Evolutionary conservation across 1,284 basidiomycete species (phyloP).

Genomic region (Sanghuangporus weigelae): DNA sequence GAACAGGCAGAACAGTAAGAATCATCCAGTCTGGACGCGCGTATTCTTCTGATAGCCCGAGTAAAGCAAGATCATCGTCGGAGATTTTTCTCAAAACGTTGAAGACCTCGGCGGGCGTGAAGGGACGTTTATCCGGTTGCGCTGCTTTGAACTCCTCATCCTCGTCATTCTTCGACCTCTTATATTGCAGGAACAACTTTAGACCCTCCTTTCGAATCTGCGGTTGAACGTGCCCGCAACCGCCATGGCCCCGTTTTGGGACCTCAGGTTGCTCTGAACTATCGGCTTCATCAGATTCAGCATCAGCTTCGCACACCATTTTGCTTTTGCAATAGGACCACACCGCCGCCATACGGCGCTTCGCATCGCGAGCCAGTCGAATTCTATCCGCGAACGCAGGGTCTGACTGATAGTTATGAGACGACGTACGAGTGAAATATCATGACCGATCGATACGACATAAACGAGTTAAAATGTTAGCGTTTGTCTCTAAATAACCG

Average conservation of each 20-base stretch:
- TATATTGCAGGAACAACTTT: slow-evolving; percentile 96
- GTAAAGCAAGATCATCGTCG: slow-evolving; percentile 82
- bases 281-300: slow-evolving; percentile 79
- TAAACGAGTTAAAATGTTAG: slow-evolving; percentile 58
- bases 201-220: slow-evolving; percentile 91
- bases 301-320: slow-evolving; percentile 82
- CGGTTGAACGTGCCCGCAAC: slow-evolving; percentile 93
- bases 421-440: slow-evolving; percentile 14
- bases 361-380: slow-evolving; percentile 81
- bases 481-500: slow-evolving; percentile 36
- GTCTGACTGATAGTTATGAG: slow-evolving; percentile 57
- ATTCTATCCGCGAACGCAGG: slow-evolving; percentile 79
- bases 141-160: slow-evolving; percentile 86
- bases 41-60: slow-evolving; percentile 94
- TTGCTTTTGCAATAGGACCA: slow-evolving; percentile 86
- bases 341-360: slow-evolving; percentile 82
- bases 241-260: slow-evolving; percentile 85
- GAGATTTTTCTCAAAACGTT: slow-evolving; percentile 93
- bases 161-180: slow-evolving; percentile 88
- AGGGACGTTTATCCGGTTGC: slow-evolving; percentile 87
- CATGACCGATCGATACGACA: slow-evolving; percentile 23
- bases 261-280: slow-evolving; percentile 66
- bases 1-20: slow-evolving; percentile 94
- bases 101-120: slow-evolving; percentile 88
- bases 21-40: slow-evolving; percentile 99